phyloP scores from a whole-genome alignment of 2,329 filamentous ascomycete genomes.

The Monosporascus sp. region DNA sequence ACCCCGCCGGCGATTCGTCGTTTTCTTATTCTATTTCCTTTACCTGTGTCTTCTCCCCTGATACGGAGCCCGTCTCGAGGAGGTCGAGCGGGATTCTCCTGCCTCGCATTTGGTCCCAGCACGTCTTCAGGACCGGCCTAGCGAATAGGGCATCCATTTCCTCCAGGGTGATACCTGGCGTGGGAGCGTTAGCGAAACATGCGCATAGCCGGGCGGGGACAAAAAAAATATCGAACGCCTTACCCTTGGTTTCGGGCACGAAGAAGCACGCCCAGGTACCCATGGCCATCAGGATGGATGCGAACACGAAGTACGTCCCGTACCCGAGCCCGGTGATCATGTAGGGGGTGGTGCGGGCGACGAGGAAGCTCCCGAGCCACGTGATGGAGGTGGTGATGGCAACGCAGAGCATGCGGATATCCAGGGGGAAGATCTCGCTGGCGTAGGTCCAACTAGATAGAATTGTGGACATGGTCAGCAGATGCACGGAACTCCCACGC shows the following conservation, averaged over 20 bases:
- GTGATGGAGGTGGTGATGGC: slow-evolving; percentile 17
- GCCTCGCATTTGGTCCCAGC: slow-evolving; percentile 4
- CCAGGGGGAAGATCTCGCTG: slow-evolving; percentile 20
- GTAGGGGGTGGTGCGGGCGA: slow-evolving; percentile 18
- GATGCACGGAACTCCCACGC: too few species aligned
- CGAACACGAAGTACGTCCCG: slow-evolving; percentile 43
- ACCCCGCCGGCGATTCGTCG: too few species aligned
- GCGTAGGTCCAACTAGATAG: slow-evolving; percentile 21
- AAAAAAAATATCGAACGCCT: slow-evolving; percentile 5
- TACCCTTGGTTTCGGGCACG: slow-evolving; percentile 39
- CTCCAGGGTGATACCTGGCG: slow-evolving; percentile 27
- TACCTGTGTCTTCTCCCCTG: too few species aligned
- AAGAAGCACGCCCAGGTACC: slow-evolving; percentile 37
- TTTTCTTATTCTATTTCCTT: too few species aligned
- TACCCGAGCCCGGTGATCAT: slow-evolving; percentile 27
- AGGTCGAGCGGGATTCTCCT: background rate
- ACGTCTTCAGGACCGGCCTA: slow-evolving; percentile 1
- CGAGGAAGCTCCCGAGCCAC: slow-evolving; percentile 18
- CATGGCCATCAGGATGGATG: slow-evolving; percentile 31
- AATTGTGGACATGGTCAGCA: too few species aligned
- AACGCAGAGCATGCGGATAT: slow-evolving; percentile 20
- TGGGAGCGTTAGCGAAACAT: background rate
- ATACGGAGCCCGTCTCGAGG: too few species aligned
- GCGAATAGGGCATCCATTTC: slow-evolving; percentile 28
- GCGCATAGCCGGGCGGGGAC: background rate